phyloP scores from a whole-genome alignment of 371 early-diverging fungal genomes.

The Capillidium heterosporum region DNA sequence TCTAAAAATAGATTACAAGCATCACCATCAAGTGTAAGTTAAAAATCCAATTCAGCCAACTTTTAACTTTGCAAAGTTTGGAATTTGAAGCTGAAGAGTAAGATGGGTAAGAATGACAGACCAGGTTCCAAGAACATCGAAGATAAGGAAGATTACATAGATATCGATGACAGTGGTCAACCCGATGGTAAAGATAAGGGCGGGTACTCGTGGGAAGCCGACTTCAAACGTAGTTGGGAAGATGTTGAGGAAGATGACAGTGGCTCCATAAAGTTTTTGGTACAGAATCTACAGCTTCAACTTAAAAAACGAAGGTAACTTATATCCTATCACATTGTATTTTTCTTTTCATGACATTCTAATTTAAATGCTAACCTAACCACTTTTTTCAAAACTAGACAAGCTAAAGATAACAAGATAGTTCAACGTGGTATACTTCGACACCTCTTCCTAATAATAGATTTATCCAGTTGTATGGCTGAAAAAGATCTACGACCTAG shows the following conservation, averaged over 20 bases:
- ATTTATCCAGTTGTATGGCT: constrained; percentile 65
- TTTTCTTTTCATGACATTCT: neutral
- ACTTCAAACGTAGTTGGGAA: constrained; percentile 92
- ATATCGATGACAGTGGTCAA: neutral
- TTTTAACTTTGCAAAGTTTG: too few species aligned
- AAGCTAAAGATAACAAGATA: constrained; percentile 42
- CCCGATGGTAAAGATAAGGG: constrained; percentile 1
- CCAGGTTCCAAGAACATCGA: too few species aligned
- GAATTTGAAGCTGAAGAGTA: too few species aligned
- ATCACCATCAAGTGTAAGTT: too few species aligned
- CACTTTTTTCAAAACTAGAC: neutral
- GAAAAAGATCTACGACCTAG: constrained; percentile 69
- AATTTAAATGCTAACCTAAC: too few species aligned
- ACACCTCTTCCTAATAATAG: constrained; percentile 63
- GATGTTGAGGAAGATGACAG: constrained; percentile 78
- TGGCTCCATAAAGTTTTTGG: constrained; percentile 61
- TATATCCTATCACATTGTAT: neutral
- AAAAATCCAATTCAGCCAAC: too few species aligned
- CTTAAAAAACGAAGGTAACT: constrained; percentile 45
- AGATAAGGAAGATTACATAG: too few species aligned
- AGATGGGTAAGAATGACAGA: too few species aligned
- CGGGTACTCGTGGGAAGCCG: constrained; percentile 80
- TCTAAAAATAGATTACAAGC: too few species aligned
- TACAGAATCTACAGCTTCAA: constrained; percentile 55
- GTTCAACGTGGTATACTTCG: constrained; percentile 89